Conservation (phyloP, 2,329 filamentous ascomycete species). For the Pseudonectria buxi region DNA sequence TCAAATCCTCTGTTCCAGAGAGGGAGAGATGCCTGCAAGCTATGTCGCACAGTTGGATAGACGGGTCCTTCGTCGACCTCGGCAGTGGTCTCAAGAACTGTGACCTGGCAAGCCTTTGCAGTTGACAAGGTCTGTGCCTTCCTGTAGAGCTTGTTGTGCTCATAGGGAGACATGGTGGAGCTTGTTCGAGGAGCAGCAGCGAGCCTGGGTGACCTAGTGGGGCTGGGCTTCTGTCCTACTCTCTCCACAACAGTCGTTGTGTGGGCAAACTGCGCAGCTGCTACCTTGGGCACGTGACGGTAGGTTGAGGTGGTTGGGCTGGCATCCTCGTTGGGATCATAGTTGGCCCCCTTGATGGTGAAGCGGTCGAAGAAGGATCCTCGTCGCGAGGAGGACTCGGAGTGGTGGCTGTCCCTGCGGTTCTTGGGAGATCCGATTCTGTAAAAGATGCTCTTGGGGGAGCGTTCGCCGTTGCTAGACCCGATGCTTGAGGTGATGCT, state of each 20-base stretch:
- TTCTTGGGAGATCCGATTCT: too few species aligned
- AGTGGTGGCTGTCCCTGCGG: background rate
- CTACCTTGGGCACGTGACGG: slow-evolving; percentile 47
- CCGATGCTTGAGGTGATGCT: slow-evolving; percentile 1
- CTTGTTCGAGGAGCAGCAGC: slow-evolving; percentile 14
- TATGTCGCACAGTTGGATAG: slow-evolving; percentile 20
- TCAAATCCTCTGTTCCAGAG: slow-evolving; percentile 9
- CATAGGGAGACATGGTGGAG: slow-evolving; percentile 25
- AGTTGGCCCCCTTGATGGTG: slow-evolving; percentile 20
- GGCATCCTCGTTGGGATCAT: slow-evolving; percentile 13
- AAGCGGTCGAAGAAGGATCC: slow-evolving; percentile 17
- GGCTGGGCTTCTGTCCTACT: slow-evolving; percentile 24
- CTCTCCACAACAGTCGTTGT: slow-evolving; percentile 41
- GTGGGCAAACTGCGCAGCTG: slow-evolving; percentile 47
- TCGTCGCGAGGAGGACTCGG: slow-evolving; percentile 10
- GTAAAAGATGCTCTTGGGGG: background rate
- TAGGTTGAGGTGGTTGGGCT: slow-evolving; percentile 24
- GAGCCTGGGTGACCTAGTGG: slow-evolving; percentile 37
- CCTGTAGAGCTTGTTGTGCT: slow-evolving; percentile 30
- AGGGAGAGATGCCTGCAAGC: slow-evolving; percentile 21
- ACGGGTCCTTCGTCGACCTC: slow-evolving; percentile 23
- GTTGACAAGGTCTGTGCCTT: slow-evolving; percentile 31
- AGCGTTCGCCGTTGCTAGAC: slow-evolving; percentile 6
- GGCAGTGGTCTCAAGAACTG: slow-evolving; percentile 30
- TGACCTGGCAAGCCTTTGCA: slow-evolving; percentile 19